phyloP scores from a whole-genome alignment of 768 basidiomycete species.

The Agaricus blazei region DNA sequence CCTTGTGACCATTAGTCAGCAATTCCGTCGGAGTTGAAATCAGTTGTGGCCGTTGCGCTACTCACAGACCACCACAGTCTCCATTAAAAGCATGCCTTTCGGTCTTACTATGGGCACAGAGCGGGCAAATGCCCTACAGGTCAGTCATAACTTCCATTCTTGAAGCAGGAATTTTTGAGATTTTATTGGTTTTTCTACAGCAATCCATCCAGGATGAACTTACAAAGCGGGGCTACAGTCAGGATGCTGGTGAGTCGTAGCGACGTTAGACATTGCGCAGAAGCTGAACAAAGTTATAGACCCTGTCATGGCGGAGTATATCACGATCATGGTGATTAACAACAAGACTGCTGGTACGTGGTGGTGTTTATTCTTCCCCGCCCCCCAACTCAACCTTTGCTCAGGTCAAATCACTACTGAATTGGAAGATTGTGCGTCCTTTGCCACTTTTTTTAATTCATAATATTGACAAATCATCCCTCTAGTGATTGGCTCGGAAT shows the following conservation, averaged over 20 bases:
- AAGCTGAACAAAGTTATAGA: constrained; percentile 36
- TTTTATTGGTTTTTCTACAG: constrained; percentile 31
- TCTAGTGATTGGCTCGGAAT: constrained; percentile 33
- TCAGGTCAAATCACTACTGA: constrained; percentile 84
- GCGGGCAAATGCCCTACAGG: constrained; percentile 67
- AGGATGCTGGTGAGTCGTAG: constrained; percentile 60
- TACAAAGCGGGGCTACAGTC: constrained; percentile 64
- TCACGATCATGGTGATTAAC: constrained; percentile 93
- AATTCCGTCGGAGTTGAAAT: constrained; percentile 13
- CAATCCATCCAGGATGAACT: constrained; percentile 81
- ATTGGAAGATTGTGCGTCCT: constrained; percentile 67
- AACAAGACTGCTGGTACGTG: constrained; percentile 73
- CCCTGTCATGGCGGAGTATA: constrained; percentile 91
- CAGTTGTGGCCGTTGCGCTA: constrained; percentile 3
- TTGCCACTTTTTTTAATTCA: background rate
- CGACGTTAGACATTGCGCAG: constrained; percentile 8
- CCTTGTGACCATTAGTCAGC: background rate
- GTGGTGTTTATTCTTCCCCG: constrained; percentile 7
- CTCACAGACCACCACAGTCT: constrained; percentile 20
- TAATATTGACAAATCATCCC: constrained; percentile 11
- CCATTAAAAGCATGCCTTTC: constrained; percentile 52
- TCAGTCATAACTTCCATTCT: constrained; percentile 21
- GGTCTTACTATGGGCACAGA: constrained; percentile 78
- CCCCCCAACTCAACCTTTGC: constrained; percentile 11
- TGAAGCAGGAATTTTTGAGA: background rate